phyloP scores from a whole-genome alignment of 1,284 basidiomycete species.

The Paramarasmius palmivorus region DNA sequence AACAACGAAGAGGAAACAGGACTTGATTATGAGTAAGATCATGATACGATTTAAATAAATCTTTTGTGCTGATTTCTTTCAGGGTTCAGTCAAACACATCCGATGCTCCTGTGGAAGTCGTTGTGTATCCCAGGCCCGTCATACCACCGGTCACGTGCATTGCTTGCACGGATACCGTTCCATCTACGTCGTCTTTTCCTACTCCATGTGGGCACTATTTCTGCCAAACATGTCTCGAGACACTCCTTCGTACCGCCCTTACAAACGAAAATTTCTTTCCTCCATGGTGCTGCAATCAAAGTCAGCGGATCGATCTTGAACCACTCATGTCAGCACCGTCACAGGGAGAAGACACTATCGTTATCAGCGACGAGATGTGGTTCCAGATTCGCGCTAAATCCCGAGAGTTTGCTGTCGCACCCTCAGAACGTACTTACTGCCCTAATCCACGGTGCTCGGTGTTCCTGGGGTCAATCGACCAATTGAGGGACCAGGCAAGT shows the following conservation, averaged over 20 bases:
- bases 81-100: not conserved
- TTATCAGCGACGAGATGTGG: conserved; percentile 25
- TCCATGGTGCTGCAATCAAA: conserved; percentile 39
- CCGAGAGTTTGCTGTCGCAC: conserved; percentile 34
- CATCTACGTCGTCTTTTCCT: not conserved
- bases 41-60: no score
- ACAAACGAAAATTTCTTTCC: conserved; percentile 45
- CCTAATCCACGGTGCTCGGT: conserved; percentile 34
- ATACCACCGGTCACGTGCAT: conserved; percentile 5
- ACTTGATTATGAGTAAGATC: no score
- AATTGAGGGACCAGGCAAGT: conserved; percentile 14
- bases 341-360: conserved; percentile 20
- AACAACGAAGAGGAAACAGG: no score
- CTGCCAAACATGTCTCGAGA: conserved; percentile 35
- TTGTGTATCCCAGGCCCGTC: no score
- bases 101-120: no score
- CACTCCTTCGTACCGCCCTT: conserved; percentile 36
- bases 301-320: conserved; percentile 2
- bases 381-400: conserved; percentile 30
- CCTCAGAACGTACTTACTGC: conserved; percentile 40
- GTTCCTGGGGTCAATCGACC: conserved; percentile 36
- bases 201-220: conserved; percentile 23
- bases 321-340: conserved; percentile 17
- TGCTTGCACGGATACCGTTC: conserved; percentile 4
- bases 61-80: not conserved